These are phyloP conservation scores for Nasturtium officinale DNA, from an alignment of 345 rosid genomes.

Conservation along the genomic window DNA sequence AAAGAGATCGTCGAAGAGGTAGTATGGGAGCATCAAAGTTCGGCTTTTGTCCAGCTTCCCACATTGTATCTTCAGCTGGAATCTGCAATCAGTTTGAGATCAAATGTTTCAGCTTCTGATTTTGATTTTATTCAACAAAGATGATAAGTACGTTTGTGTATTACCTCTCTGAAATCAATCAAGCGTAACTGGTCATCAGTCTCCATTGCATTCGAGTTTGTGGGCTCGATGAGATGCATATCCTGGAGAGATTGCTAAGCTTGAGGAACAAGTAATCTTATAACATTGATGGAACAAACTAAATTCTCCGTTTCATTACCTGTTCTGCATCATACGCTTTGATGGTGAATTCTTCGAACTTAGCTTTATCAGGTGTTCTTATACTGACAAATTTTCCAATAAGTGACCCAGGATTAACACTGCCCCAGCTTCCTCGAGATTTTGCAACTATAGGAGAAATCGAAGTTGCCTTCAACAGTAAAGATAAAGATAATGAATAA, in stretches of 20 bases:
- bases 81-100: slow-evolving; percentile 16
- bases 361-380: neutral
- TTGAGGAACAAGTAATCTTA: no score
- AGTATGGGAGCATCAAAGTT: neutral
- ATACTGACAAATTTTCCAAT: neutral
- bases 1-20: neutral
- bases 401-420: slow-evolving; percentile 5
- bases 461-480: neutral
- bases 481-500: neutral
- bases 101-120: slow-evolving; percentile 2
- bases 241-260: slow-evolving; percentile 10
- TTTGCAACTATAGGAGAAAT: neutral
- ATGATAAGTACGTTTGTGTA: neutral
- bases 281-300: neutral
- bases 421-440: slow-evolving; percentile 9
- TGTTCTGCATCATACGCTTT: slow-evolving; percentile 3
- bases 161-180: slow-evolving; percentile 34
- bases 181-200: neutral
- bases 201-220: neutral
- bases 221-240: neutral
- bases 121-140: neutral
- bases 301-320: neutral
- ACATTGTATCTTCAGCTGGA: neutral
- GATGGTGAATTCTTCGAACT: neutral
- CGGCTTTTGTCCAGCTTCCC: slow-evolving; percentile 8